phyloP scores from a whole-genome alignment of 1,284 basidiomycete genomes.

The Trichosporon inkin region DNA sequence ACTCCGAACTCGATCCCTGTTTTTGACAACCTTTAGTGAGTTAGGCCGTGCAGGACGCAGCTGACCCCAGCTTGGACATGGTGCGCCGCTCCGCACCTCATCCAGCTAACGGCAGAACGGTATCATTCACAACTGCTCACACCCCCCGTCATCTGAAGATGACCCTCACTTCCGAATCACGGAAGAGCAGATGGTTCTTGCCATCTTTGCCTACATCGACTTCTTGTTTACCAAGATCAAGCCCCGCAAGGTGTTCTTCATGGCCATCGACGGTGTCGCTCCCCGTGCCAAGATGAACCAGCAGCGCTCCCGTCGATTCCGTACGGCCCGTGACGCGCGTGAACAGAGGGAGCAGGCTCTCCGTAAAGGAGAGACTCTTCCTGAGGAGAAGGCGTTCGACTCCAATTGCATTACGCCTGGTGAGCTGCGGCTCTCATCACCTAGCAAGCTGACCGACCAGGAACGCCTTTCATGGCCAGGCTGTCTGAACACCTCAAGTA shows the following conservation, averaged over 20 bases:
- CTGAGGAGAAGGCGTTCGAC: slow-evolving; percentile 92
- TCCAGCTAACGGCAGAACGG: slow-evolving; percentile 67
- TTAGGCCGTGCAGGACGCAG: neutral
- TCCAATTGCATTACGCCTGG: slow-evolving; percentile 99
- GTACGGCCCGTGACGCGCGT: slow-evolving; percentile 87
- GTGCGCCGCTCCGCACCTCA: slow-evolving; percentile 14
- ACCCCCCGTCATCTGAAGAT: slow-evolving; percentile 59
- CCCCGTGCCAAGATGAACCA: slow-evolving; percentile 99
- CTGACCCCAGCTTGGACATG: slow-evolving; percentile 36
- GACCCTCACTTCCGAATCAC: slow-evolving; percentile 92
- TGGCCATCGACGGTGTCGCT: slow-evolving; percentile 97
- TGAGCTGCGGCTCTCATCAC: slow-evolving; percentile 47
- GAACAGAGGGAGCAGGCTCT: slow-evolving; percentile 82
- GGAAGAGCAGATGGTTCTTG: slow-evolving; percentile 95
- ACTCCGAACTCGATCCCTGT: slow-evolving; percentile 71
- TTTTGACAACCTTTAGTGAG: slow-evolving; percentile 52
- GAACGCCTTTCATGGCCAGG: slow-evolving; percentile 90
- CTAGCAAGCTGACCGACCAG: slow-evolving; percentile 50
- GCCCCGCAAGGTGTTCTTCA: slow-evolving; percentile 93
- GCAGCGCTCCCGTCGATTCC: slow-evolving; percentile 88
- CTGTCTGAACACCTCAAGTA: slow-evolving; percentile 89
- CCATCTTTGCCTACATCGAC: slow-evolving; percentile 95
- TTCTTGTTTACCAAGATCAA: slow-evolving; percentile 96
- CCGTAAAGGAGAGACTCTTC: slow-evolving; percentile 82
- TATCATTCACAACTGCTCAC: slow-evolving; percentile 92